phyloP scores from a whole-genome alignment of 257 asterid species.

The Nicotiana sylvestris region DNA sequence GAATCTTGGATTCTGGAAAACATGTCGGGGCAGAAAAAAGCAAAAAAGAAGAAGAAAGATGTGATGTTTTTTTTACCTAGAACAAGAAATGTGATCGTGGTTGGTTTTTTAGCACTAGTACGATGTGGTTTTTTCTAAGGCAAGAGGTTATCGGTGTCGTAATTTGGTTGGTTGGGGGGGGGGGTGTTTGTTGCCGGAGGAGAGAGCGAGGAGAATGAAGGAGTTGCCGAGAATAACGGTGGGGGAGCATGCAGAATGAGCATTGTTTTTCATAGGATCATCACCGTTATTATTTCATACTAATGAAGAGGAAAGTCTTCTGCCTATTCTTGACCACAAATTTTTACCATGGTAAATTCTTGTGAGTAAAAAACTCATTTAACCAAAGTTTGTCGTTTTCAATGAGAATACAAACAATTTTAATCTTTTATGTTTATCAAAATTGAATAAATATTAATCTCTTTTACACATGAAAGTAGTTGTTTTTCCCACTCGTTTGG shows the following conservation, averaged over 20 bases:
- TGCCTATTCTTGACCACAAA: background rate
- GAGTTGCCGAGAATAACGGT: constrained; percentile 9
- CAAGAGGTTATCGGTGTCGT: background rate
- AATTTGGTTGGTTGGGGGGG: background rate
- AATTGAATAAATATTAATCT: too few relatives aligned
- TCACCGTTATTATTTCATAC: background rate
- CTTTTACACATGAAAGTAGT: too few relatives aligned
- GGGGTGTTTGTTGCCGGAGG: background rate
- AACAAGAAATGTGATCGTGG: background rate
- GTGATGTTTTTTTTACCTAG: background rate
- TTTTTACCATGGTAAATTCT: constrained; percentile 1
- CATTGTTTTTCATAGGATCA: background rate
- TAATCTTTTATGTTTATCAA: too few relatives aligned
- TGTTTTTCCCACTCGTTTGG: too few relatives aligned
- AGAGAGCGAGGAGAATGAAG: background rate
- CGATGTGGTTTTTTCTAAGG: background rate
- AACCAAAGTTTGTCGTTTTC: too few relatives aligned
- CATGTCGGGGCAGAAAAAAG: background rate
- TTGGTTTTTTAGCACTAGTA: background rate
- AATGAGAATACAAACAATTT: too few relatives aligned
- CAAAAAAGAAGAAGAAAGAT: background rate
- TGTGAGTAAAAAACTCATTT: too few relatives aligned
- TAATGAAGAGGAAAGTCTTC: background rate
- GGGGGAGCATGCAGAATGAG: constrained; percentile 3
- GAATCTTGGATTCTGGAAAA: background rate